Conservation (phyloP, 345 rosid species). For the Eucalyptus guilfoylei region DNA sequence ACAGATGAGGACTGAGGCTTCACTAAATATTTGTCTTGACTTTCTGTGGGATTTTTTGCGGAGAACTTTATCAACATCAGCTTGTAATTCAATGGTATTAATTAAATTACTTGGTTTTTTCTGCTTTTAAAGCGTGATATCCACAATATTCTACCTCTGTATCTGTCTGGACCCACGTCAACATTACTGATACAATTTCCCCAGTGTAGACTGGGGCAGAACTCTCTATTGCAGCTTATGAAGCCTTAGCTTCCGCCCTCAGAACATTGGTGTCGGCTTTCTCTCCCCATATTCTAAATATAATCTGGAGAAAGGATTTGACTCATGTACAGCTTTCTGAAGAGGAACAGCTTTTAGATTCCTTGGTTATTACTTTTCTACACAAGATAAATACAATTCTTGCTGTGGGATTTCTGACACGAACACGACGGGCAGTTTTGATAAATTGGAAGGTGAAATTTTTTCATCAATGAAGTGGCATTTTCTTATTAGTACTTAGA, state of each 20-base stretch:
- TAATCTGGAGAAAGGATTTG: conserved; percentile 24
- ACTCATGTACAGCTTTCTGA: conserved; percentile 13
- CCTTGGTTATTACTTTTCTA: conserved; percentile 53
- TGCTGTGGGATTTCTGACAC: conserved; percentile 51
- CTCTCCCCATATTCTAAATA: conserved; percentile 38
- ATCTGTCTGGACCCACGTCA: neutral
- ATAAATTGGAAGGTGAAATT: conserved; percentile 78
- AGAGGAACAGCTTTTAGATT: conserved; percentile 46
- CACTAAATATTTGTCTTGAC: conserved; percentile 27
- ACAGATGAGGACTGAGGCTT: conserved; percentile 18
- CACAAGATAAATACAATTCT: conserved; percentile 64
- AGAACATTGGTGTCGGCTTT: conserved; percentile 33
- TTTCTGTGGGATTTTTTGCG: conserved; percentile 61
- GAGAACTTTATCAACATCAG: conserved; percentile 37
- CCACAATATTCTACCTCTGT: neutral
- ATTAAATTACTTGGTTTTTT: neutral
- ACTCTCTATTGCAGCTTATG: conserved; percentile 67
- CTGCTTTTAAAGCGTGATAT: neutral
- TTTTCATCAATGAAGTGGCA: neutral
- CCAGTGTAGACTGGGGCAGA: conserved; percentile 58
- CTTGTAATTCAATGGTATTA: conserved; percentile 52
- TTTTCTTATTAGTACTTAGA: neutral
- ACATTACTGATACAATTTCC: neutral
- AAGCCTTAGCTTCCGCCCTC: conserved; percentile 50
- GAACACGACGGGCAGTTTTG: conserved; percentile 67